A percentile compares a stretch with the other conserved stretches of the same genome.
Evolutionary conservation across 495 filamentous ascomycete genomes (phyloP).

Genomic region (Tuber brumale): DNA sequence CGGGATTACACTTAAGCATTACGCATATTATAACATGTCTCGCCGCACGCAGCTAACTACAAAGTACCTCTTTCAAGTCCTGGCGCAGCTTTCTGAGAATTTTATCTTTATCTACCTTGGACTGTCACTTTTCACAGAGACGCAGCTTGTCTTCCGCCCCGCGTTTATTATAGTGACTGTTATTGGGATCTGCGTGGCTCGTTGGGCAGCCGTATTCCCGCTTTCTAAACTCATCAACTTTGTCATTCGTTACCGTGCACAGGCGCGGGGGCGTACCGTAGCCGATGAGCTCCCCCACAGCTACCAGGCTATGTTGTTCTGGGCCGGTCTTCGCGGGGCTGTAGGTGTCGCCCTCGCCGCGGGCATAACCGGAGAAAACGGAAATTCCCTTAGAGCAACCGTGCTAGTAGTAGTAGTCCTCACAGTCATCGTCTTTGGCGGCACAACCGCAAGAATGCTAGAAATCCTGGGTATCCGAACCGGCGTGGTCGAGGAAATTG

Average conservation of each 20-base stretch:
- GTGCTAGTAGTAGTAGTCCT: slow-evolving; percentile 95
- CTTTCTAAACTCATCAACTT: slow-evolving; percentile 86
- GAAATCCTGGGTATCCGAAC: slow-evolving; percentile 92
- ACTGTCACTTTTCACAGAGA: slow-evolving; percentile 85
- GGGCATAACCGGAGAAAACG: slow-evolving; percentile 70
- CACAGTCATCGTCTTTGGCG: slow-evolving; percentile 97
- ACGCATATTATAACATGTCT: slow-evolving; percentile 99
- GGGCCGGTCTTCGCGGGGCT: slow-evolving; percentile 91
- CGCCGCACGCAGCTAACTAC: slow-evolving; percentile 94
- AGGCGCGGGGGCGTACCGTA: slow-evolving; percentile 67
- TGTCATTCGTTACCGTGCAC: slow-evolving; percentile 84
- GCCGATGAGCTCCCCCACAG: slow-evolving; percentile 85
- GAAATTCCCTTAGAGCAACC: slow-evolving; percentile 73
- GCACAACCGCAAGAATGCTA: slow-evolving; percentile 96
- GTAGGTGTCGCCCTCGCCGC: slow-evolving; percentile 96
- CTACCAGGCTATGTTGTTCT: slow-evolving; percentile 97
- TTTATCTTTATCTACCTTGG: slow-evolving; percentile 99
- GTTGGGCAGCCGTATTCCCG: slow-evolving; percentile 91
- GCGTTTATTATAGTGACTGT: slow-evolving; percentile 92
- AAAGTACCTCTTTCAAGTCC: slow-evolving; percentile 93
- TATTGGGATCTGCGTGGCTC: slow-evolving; percentile 79
- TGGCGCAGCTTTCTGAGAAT: slow-evolving; percentile 93
- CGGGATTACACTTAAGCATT: slow-evolving; percentile 96
- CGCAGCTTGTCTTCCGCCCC: slow-evolving; percentile 79
- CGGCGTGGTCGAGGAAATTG: slow-evolving; percentile 90